Conservation (phyloP, 2,329 filamentous ascomycete species). For the Dactylellina drechsleri region DNA sequence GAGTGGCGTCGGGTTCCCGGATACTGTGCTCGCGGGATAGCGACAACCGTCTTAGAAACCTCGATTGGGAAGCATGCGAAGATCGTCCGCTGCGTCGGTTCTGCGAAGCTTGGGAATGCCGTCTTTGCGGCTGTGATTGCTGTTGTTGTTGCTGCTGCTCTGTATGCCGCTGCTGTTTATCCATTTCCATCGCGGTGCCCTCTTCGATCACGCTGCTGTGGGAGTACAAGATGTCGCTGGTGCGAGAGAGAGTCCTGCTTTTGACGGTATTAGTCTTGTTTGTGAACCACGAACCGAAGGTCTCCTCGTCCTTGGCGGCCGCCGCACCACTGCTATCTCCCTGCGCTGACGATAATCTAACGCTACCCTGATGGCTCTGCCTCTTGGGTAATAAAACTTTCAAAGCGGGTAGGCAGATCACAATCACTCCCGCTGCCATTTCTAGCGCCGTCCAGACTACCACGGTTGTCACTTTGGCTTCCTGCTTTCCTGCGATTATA, state of each 20-base stretch:
- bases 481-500: slow-evolving; percentile 21
- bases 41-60: slow-evolving; percentile 36
- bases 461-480: slow-evolving; percentile 22
- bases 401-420: slow-evolving; percentile 42
- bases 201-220: slow-evolving; percentile 32
- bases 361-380: slow-evolving; percentile 13
- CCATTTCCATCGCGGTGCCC: slow-evolving; percentile 34
- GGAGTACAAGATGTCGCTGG: slow-evolving; percentile 39
- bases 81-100: slow-evolving; percentile 33
- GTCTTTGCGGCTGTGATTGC: no score
- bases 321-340: slow-evolving; percentile 16
- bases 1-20: slow-evolving; percentile 23
- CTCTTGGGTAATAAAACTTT: slow-evolving; percentile 18
- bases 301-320: slow-evolving; percentile 37
- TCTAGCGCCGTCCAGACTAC: slow-evolving; percentile 50
- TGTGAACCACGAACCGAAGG: slow-evolving; percentile 41
- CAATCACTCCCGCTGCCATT: slow-evolving; percentile 33
- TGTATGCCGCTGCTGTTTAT: not conserved
- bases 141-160: no score
- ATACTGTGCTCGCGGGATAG: slow-evolving; percentile 28
- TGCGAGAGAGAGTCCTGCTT: slow-evolving; percentile 25
- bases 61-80: slow-evolving; percentile 23
- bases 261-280: slow-evolving; percentile 9
- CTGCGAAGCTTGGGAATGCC: slow-evolving; percentile 16
- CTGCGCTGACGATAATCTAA: slow-evolving; percentile 20